Conservation (phyloP, 257 asterid genomes). For the Petrea volubilis region DNA sequence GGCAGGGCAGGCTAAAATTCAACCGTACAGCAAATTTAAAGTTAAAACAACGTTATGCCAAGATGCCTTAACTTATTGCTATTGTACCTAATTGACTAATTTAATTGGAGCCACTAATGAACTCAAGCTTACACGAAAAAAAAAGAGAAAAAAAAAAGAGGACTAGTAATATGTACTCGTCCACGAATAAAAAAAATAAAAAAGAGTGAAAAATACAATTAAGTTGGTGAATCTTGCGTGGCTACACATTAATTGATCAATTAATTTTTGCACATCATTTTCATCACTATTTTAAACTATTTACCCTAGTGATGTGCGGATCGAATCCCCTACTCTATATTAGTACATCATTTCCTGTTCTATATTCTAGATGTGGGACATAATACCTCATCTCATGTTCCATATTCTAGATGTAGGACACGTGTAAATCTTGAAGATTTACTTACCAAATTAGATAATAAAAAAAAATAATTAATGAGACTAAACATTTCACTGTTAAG, state of each 20-base stretch:
- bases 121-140: background rate
- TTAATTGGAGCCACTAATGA: background rate
- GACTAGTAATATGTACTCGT: background rate
- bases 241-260: background rate
- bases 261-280: background rate
- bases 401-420: too few species aligned
- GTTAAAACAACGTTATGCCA: slow-evolving; percentile 1
- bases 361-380: too few species aligned
- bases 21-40: background rate
- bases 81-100: background rate
- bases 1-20: slow-evolving; percentile 28
- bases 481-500: too few species aligned
- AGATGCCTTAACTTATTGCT: slow-evolving; percentile 7
- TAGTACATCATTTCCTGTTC: too few species aligned
- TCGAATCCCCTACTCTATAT: too few species aligned
- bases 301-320: background rate
- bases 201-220: too few species aligned
- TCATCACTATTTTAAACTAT: background rate
- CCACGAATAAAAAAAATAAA: background rate
- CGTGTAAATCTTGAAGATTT: too few species aligned
- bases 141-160: rapidly evolving
- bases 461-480: too few species aligned
- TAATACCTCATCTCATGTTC: too few species aligned
- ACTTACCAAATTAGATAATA: too few species aligned
- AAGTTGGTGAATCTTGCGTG: background rate